Conservation (phyloP, 768 basidiomycete genomes). For the Russula vinacea region DNA sequence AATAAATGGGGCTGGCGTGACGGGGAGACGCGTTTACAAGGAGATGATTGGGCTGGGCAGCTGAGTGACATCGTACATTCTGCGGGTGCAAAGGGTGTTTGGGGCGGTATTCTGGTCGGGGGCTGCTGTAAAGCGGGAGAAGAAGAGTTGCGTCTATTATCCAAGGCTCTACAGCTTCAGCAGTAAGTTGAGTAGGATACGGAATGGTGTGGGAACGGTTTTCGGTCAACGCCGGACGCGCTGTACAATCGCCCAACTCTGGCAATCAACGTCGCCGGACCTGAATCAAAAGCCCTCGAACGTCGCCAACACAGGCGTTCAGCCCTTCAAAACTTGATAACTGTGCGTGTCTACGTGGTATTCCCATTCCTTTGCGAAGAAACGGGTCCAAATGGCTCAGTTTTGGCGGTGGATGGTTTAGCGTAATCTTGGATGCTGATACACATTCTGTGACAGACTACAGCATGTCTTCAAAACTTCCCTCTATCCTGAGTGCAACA, state of each 20-base stretch:
- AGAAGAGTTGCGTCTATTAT: constrained; percentile 43
- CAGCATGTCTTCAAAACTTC: constrained; percentile 83
- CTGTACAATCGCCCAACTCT: constrained; percentile 16
- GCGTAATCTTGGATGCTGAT: constrained; percentile 39
- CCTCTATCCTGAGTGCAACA: constrained; percentile 87
- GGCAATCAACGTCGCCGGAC: constrained; percentile 26
- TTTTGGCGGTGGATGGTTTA: constrained; percentile 40
- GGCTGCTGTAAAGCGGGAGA: constrained; percentile 68
- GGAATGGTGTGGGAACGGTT: background rate
- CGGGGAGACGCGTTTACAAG: constrained; percentile 24
- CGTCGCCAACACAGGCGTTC: constrained; percentile 44
- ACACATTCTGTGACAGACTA: constrained; percentile 34
- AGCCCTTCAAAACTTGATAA: constrained; percentile 39
- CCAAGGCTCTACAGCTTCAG: background rate
- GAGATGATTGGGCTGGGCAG: constrained; percentile 40
- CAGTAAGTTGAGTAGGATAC: too few relatives aligned
- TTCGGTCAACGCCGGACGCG: constrained; percentile 23
- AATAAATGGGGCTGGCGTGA: constrained; percentile 42
- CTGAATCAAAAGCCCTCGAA: constrained; percentile 26
- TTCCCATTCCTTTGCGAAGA: constrained; percentile 30
- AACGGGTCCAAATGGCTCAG: constrained; percentile 32
- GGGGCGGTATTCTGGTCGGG: constrained; percentile 57
- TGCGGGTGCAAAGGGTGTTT: constrained; percentile 33
- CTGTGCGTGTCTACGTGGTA: constrained; percentile 40
- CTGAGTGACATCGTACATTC: constrained; percentile 34